Evolutionary conservation across 768 basidiomycete genomes (phyloP), one percentile per base, ranked within the genome.

Genomic region (Termitomyces sp.): DNA sequence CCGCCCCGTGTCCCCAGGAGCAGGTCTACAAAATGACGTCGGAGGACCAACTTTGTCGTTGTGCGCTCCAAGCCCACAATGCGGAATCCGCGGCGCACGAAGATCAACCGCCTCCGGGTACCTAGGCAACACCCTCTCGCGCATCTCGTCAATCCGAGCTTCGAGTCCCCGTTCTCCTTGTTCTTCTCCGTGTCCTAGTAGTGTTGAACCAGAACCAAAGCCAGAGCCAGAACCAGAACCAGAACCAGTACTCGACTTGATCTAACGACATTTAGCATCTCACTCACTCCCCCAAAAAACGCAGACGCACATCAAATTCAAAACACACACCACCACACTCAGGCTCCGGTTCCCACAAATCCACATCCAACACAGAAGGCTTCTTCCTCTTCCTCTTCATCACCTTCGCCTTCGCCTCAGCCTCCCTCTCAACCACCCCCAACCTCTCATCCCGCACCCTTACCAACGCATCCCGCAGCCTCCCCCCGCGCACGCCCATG

Each of bases 51-150:
- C n/a, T 5, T 32, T 17, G 21, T 47, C 24, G 2, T 17, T 19
- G 10, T 15, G 19, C n/a, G 7, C 38, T 7, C 17, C 17, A 2
- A 15, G 5, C 15, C n/a, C 37, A n/a, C 1, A 38, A 1, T 61
- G 45, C 12, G 55, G 55, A 3, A 52, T 9, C 34, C 57, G 52
- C 6, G 55, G 50, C 15, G 54, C 51, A n/a, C 44, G 37, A 7
- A 57, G 46, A 42, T 69, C 61, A 2, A 67, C 63, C 2, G 67
- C 30, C 2, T 59, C 37, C 1, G 71, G 72, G 45, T 70, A 72
- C 8, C 61, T 48, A 0, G 72, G 65, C 8, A 71, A 58, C 17
- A 68, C 24, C 5, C 30, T 40, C 1, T 54, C 54, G 17, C 71
- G 67, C 6, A 72, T 68, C 21, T 66, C 52, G 19, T 65, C 65